Base-by-base conservation (phyloP, 2,329 filamentous ascomycete species). In the Verticillium klebahnii region DNA sequence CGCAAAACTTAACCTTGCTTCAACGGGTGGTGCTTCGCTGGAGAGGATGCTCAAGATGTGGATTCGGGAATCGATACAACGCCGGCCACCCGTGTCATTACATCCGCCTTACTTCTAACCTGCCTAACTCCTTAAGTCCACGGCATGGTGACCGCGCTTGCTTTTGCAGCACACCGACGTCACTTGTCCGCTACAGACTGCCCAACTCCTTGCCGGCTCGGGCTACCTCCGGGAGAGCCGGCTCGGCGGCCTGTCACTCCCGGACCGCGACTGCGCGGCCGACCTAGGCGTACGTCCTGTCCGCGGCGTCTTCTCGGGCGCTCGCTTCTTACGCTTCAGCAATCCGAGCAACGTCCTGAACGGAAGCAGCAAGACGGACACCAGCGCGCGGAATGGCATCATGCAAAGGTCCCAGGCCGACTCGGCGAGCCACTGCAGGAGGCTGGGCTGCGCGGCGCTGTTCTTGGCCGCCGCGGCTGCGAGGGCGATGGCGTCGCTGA, bases 401-500 rank as follows among this genome's bases (percentile, higher is more conserved):
- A 79, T 68, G 8, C 75, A 58, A 0, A 77, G 56, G 11, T 71
- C 68, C 12, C 75, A 67, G 17, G 73, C 63, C 55, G 70, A 74
- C 34, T 79, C 78, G 11, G 75, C 62, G n/a, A 74, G 52, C 73
- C 77, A 78, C 8, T 69, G 66, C 11, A 78, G 61, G 5, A 80
- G 52, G 25, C 73, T 74, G 68, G 73, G 74, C 56, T 74, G 73
- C 5, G 72, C 69, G 19, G 71, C 72, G 63, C 76, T 79, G 64
- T 78, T 78, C 70, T 80, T 83, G 11, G 88, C 88, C 1, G 90
- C 91, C 0, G 89, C 90, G 0, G 90, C 90, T 2, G 92, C 91
- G n/a, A 97, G 79, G 1, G 90, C 85, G 56, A 96, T 83, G 4
- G 92, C 89, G 69, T 97, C 93, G 64, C 88, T 86, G 15, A 96